Evolutionary conservation across 768 basidiomycete species (phyloP), one percentile per base, ranked within the genome.

Genomic region (Serendipita sp.): DNA sequence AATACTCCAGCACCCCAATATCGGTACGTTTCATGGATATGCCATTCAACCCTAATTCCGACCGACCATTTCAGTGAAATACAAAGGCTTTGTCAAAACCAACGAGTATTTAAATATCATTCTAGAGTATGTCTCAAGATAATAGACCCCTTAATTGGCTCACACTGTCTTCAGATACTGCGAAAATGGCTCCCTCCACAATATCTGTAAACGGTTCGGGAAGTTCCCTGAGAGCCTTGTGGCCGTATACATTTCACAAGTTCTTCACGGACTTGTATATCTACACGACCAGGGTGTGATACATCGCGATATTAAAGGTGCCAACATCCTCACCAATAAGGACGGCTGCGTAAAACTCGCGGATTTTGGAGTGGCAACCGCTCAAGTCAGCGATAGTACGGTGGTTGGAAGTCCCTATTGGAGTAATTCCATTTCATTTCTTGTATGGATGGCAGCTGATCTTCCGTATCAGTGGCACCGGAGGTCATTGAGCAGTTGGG

Each of bases 251-350:
- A 91, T 97, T 69, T 90, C 88, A 48, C 96, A 99, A 75, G 91
- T 97, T 27, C 80, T 99, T 34, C 89, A 95, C 70, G 96, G 96
- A 1, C 80, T 99, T 37, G 86, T 94, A 55, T 99, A 99, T 72
- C 83, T 99, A 18, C 96, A 99, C 71, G 95, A 98, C 68, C 95
- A 98, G 77, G 96, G 96, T 78, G 96, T 99, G 66, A 97, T 99
- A 69, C 96, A 99, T 73, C 82, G 96, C 36, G 96, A 99, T 70
- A 98, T 99, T 77, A 99, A 99, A 73, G 96, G 96, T 40, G 95
- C 96, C 13, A 99, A 99, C 68, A 96, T 99, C 71, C 78, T 99
- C 50, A 97, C 96, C 18, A 97, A 96, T 73, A 99, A 99, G 75
- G 95, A 97, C 76, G 96, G 96, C 4, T 88, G 86, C 23, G 94